A percentile compares a stretch with the other conserved stretches of the same genome.
These are phyloP conservation scores for Echinosophora koreensis DNA, from an alignment of 306 rosid species.

Conservation along the genomic window DNA sequence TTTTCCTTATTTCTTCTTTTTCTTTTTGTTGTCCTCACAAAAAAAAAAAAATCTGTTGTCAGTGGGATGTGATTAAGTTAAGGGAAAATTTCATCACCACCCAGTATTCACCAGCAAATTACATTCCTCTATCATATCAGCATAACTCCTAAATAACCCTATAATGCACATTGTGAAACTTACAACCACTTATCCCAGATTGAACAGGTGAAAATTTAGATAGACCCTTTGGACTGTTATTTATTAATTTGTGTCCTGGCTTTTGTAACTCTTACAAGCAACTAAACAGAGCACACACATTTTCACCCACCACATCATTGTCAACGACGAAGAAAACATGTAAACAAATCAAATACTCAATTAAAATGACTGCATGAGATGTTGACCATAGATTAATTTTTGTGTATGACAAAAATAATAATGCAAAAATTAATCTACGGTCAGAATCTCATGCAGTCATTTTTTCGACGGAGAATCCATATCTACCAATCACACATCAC, in stretches of 20 bases:
- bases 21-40: background rate
- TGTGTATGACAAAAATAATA: too few species aligned
- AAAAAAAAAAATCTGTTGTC: background rate
- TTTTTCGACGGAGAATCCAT: too few species aligned
- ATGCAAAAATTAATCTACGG: too few species aligned
- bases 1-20: background rate
- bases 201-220: too few species aligned
- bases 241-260: too few species aligned
- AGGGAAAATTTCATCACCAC: background rate
- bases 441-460: too few species aligned
- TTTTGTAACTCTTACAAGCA: slow-evolving; percentile 1
- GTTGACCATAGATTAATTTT: too few species aligned
- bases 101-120: background rate
- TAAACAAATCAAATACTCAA: background rate
- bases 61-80: too few species aligned
- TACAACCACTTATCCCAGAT: too few species aligned
- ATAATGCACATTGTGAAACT: background rate
- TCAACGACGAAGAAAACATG: background rate
- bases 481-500: too few species aligned
- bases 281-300: background rate
- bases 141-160: background rate
- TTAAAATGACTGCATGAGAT: too few species aligned
- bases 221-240: too few species aligned
- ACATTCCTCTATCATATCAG: background rate
- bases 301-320: background rate